Percentiles rank a stretch among this genome's conserved stretches.
These are phyloP conservation scores for Aspergillus thermomutatus DNA, from an alignment of 2,329 filamentous ascomycete species.

Conservation along the genomic window DNA sequence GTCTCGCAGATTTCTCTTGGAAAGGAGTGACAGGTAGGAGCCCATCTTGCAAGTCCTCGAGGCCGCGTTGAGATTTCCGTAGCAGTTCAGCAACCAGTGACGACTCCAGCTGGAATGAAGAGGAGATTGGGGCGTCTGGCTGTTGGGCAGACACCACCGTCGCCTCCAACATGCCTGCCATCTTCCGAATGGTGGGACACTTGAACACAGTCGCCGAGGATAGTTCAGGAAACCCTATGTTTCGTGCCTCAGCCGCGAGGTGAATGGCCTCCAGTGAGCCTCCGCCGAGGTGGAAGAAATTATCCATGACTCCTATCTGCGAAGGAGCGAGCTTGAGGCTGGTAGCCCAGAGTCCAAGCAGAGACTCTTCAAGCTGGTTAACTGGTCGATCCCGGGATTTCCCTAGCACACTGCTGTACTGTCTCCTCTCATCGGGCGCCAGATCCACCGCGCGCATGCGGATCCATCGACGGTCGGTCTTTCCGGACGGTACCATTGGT, in stretches of 20 bases:
- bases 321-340: neutral
- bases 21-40: neutral
- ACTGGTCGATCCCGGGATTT: neutral
- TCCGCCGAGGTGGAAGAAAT: neutral
- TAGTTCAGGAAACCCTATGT: neutral
- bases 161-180: neutral
- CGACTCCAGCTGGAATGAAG: neutral
- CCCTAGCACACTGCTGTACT: neutral
- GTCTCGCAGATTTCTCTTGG: neutral
- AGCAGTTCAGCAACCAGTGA: neutral
- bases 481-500: neutral
- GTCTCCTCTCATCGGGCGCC: neutral
- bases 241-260: neutral
- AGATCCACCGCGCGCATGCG: neutral
- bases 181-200: neutral
- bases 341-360: neutral
- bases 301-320: neutral
- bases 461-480: neutral
- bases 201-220: neutral
- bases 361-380: neutral
- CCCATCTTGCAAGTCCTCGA: neutral
- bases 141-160: no score
- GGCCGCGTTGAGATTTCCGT: neutral
- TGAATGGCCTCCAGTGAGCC: neutral
- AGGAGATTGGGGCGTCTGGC: no score